Evolutionary conservation across 352 stramenopile genomes (phyloP).

Genomic region (Pythium monospermum): DNA sequence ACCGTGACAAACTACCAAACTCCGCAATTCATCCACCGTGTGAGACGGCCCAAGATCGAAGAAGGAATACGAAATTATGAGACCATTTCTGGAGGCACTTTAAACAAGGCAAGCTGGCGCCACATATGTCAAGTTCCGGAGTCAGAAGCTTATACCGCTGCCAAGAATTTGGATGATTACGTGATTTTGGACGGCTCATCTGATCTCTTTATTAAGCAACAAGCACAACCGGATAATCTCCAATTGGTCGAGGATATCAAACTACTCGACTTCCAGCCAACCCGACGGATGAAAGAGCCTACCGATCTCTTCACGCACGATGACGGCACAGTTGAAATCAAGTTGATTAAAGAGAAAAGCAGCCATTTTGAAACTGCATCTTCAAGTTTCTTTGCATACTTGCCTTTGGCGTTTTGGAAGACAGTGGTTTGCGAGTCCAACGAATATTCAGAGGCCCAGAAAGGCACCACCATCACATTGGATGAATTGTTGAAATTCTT

Average conservation of each 20-base stretch:
- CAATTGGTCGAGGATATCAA: conserved; percentile 10
- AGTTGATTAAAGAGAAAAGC: conserved; percentile 13
- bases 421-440: conserved; percentile 11
- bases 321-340: conserved; percentile 3
- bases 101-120: conserved; percentile 15
- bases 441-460: not conserved
- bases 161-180: conserved; percentile 10
- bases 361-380: conserved; percentile 9
- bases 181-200: conserved; percentile 9
- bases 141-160: conserved; percentile 1
- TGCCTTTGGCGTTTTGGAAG: conserved; percentile 15
- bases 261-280: conserved; percentile 9
- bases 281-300: conserved; percentile 3
- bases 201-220: conserved; percentile 4
- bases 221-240: conserved; percentile 3
- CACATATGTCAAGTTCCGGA: conserved; percentile 8
- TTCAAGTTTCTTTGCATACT: conserved; percentile 15
- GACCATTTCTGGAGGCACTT: not conserved
- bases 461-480: conserved; percentile 5
- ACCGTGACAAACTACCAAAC: conserved; percentile 14
- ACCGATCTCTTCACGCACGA: conserved; percentile 5
- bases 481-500: conserved; percentile 16
- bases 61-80: conserved; percentile 10
- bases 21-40: conserved; percentile 6
- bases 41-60: not conserved